Conservation (phyloP, 2,329 filamentous ascomycete genomes). For the Chaetomiaceae sp. region DNA sequence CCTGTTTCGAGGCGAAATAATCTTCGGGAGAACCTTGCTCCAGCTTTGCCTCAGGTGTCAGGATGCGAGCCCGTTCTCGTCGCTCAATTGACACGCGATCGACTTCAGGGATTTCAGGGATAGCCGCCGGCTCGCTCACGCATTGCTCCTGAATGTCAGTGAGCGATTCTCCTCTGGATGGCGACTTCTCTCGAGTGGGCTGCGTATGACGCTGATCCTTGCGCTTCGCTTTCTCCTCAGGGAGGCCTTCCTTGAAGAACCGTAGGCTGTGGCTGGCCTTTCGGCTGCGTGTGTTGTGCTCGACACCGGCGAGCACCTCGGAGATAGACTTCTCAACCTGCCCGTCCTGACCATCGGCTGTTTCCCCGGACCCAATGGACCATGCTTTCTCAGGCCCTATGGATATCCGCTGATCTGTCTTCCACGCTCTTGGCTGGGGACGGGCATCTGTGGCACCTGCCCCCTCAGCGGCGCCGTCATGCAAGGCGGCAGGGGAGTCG, state of each 20-base stretch:
- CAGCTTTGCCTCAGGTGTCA: conserved; percentile 12
- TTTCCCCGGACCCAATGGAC: conserved; percentile 53
- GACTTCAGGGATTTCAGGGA: conserved; percentile 4
- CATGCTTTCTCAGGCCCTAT: conserved; percentile 52
- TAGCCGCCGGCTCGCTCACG: conserved; percentile 11
- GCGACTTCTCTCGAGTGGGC: conserved; percentile 36
- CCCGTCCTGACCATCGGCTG: conserved; percentile 44
- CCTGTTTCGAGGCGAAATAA: conserved; percentile 15
- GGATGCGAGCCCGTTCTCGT: conserved; percentile 5
- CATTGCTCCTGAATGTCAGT: conserved; percentile 18
- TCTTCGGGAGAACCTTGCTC: conserved; percentile 19
- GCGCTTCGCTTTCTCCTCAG: conserved; percentile 51
- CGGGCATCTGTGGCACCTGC: conserved; percentile 23
- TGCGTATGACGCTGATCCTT: conserved; percentile 38
- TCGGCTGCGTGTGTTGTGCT: conserved; percentile 57
- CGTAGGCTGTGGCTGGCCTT: conserved; percentile 62
- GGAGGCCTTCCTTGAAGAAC: conserved; percentile 61
- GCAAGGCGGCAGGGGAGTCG: conserved; percentile 11
- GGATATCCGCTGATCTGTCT: conserved; percentile 37
- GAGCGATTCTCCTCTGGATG: conserved; percentile 31
- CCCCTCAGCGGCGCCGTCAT: conserved; percentile 12
- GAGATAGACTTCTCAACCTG: conserved; percentile 60
- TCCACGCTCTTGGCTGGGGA: conserved; percentile 32
- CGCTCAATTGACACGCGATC: background rate
- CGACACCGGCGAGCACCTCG: conserved; percentile 54